Percentiles rank a stretch among this genome's conserved stretches.
Evolutionary conservation across 169 alveolate genomes (phyloP).

Genomic region (Cardiosporidium cionae): DNA sequence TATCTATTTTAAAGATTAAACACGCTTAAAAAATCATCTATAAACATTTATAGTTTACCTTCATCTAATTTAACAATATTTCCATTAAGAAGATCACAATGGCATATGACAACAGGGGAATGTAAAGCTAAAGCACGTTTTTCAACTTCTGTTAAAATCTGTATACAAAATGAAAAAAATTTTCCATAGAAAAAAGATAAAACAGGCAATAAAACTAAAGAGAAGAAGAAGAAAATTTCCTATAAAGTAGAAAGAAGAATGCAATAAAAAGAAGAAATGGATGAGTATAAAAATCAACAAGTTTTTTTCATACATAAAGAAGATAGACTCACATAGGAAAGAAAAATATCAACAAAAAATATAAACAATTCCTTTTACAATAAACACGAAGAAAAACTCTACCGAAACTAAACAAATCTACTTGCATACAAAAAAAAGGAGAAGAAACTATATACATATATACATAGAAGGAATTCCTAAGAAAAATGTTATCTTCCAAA

Average conservation of each 20-base stretch:
- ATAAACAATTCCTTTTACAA: no score
- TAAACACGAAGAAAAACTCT: no score
- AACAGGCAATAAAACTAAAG: background rate
- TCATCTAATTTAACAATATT: slow-evolving; percentile 6
- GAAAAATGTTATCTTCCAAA: no score
- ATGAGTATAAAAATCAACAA: background rate
- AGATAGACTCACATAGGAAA: background rate
- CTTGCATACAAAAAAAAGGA: no score
- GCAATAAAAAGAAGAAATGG: background rate
- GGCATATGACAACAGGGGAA: slow-evolving; percentile 9
- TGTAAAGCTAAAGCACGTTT: background rate
- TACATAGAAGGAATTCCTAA: no score
- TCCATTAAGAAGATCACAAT: slow-evolving; percentile 10
- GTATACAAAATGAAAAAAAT: background rate
- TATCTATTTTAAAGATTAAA: no score
- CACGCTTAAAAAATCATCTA: no score
- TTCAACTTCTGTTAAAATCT: background rate
- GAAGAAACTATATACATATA: no score
- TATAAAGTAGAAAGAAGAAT: background rate
- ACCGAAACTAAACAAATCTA: no score
- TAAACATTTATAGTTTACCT: no score
- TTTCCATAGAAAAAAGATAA: background rate
- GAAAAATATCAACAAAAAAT: no score
- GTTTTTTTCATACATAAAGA: background rate
- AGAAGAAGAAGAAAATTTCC: background rate